phyloP scores from a whole-genome alignment of 345 rosid genomes.

The Salix brachista region DNA sequence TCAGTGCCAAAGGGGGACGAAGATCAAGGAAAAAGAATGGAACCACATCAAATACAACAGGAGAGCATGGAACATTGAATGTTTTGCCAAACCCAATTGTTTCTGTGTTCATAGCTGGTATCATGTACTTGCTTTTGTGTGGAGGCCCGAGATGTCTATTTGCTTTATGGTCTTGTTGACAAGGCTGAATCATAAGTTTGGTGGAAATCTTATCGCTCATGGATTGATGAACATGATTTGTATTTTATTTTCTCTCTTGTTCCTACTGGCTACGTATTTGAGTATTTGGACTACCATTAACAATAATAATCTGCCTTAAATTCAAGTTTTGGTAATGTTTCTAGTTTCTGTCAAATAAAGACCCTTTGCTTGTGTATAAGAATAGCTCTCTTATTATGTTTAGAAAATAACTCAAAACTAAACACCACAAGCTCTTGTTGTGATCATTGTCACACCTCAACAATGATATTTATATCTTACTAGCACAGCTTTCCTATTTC shows the following conservation, averaged over 20 bases:
- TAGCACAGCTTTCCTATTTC: no score
- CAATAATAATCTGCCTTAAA: background rate
- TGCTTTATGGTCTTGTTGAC: background rate
- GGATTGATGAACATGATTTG: background rate
- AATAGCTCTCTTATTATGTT: no score
- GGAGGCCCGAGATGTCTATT: background rate
- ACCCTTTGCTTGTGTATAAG: no score
- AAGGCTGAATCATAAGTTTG: background rate
- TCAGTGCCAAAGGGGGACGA: no score
- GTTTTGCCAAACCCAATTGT: conserved; percentile 34
- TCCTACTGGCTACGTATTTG: background rate
- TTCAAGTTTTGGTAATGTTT: no score
- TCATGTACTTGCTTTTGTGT: background rate
- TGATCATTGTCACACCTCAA: no score
- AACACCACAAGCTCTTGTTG: no score
- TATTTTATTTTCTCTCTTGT: background rate
- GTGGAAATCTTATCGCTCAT: background rate
- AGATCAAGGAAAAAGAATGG: no score
- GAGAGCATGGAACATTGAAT: conserved; percentile 29
- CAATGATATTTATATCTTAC: no score
- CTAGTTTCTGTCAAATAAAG: no score
- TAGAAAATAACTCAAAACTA: no score
- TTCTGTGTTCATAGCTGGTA: conserved; percentile 48
- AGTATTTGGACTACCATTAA: no score
- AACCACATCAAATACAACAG: conserved; percentile 5